phyloP scores from a whole-genome alignment of 768 basidiomycete genomes.

The Harrya chromipes region DNA sequence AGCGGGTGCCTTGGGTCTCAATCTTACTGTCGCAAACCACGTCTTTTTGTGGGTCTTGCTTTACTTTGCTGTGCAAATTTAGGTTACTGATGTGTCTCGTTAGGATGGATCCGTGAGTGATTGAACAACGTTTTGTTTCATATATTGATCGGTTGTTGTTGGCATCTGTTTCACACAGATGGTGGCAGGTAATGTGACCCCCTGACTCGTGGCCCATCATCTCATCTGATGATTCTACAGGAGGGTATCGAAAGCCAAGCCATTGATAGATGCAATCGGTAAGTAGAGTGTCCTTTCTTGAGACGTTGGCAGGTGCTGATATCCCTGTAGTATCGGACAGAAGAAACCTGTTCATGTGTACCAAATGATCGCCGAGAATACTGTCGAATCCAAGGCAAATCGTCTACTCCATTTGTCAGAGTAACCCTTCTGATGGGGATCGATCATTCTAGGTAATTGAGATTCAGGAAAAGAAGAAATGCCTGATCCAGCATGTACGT shows the following conservation, averaged over 20 bases:
- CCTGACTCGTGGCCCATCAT: not conserved
- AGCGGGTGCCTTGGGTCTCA: constrained; percentile 82
- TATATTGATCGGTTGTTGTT: constrained; percentile 14
- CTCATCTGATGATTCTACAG: constrained; percentile 29
- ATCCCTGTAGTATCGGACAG: constrained; percentile 62
- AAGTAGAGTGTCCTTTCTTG: constrained; percentile 6
- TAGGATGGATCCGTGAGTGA: constrained; percentile 81
- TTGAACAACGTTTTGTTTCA: not conserved
- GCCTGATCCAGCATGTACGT: constrained; percentile 67
- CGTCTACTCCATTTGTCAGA: not conserved
- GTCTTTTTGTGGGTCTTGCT: constrained; percentile 62
- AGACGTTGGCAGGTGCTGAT: constrained; percentile 2
- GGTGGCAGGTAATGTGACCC: constrained; percentile 60
- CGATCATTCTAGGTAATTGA: constrained; percentile 56
- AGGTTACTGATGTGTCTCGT: constrained; percentile 7
- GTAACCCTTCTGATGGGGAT: not conserved
- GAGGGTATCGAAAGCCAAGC: constrained; percentile 86
- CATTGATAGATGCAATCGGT: constrained; percentile 76
- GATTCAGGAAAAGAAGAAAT: constrained; percentile 85
- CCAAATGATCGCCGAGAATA: constrained; percentile 86
- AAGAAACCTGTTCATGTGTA: constrained; percentile 82
- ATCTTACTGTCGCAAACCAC: constrained; percentile 87
- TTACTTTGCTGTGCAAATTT: not conserved
- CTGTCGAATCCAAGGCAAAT: constrained; percentile 77
- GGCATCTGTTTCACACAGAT: constrained; percentile 38